These are phyloP conservation scores for Spergularia azorica DNA, from an alignment of 179 eudicot genomes.

Conservation along the genomic window DNA sequence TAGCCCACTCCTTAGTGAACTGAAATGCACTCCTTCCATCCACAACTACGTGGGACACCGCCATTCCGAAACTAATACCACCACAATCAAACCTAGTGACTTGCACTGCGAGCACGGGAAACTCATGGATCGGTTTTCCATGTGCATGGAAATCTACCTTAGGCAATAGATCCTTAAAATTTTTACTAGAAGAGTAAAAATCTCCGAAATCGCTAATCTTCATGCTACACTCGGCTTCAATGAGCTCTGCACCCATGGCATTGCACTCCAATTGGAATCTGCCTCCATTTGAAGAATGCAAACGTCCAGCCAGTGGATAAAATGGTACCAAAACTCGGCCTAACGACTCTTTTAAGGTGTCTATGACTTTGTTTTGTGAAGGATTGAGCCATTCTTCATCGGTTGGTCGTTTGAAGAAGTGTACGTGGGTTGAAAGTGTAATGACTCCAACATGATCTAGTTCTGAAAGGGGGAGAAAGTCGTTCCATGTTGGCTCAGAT, in stretches of 20 bases:
- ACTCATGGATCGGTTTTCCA: conserved; percentile 11
- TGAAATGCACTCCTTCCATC: conserved; percentile 41
- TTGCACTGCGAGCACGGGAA: conserved; percentile 27
- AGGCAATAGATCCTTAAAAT: conserved; percentile 23
- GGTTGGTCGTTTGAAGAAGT: neutral
- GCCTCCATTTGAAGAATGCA: neutral
- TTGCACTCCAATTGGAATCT: conserved; percentile 28
- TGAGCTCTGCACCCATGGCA: conserved; percentile 31
- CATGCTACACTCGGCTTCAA: conserved; percentile 24
- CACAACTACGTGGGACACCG: conserved; percentile 36
- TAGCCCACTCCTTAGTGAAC: conserved; percentile 43
- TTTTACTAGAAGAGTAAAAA: conserved; percentile 1
- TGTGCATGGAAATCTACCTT: conserved; percentile 8
- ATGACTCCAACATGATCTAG: conserved; percentile 39
- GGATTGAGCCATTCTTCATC: conserved; percentile 8
- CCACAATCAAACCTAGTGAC: conserved; percentile 43
- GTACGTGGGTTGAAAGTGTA: neutral
- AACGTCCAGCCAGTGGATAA: conserved; percentile 19
- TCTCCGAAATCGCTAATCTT: conserved; percentile 24
- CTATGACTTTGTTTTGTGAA: neutral
- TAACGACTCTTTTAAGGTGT: conserved; percentile 15
- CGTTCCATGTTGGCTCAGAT: conserved; percentile 35
- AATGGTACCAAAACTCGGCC: conserved; percentile 10
- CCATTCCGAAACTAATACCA: conserved; percentile 37
- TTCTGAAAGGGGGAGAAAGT: conserved; percentile 30